Evolutionary conservation across 1,284 basidiomycete species (phyloP).

Genomic region (Volvariella surrecta): DNA sequence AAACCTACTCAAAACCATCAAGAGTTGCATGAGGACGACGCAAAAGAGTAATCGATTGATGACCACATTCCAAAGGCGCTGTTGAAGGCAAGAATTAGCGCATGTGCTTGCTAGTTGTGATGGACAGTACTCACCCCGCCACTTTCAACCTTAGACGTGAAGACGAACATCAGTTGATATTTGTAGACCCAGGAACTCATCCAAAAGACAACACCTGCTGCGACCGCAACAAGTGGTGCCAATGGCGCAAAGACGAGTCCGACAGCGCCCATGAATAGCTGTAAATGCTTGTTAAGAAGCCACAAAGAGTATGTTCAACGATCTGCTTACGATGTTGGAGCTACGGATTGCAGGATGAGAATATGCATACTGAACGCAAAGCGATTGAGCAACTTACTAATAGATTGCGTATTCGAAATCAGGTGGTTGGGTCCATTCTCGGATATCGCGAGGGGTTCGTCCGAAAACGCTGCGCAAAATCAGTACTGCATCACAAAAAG

Average conservation of each 20-base stretch:
- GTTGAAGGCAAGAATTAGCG: slow-evolving; percentile 8
- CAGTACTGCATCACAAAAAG: background rate
- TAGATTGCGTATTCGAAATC: slow-evolving; percentile 89
- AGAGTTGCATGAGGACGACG: slow-evolving; percentile 73
- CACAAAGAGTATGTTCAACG: background rate
- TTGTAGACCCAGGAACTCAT: slow-evolving; percentile 77
- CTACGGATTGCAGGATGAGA: slow-evolving; percentile 24
- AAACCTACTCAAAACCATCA: slow-evolving; percentile 82
- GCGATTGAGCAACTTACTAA: too few relatives aligned
- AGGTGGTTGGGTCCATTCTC: slow-evolving; percentile 94
- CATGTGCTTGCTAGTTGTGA: slow-evolving; percentile 2
- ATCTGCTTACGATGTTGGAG: slow-evolving; percentile 48
- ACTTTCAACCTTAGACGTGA: slow-evolving; percentile 79
- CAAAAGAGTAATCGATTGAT: slow-evolving; percentile 78
- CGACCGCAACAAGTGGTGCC: slow-evolving; percentile 79
- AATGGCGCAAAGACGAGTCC: slow-evolving; percentile 88
- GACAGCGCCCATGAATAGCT: slow-evolving; percentile 84
- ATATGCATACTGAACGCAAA: background rate
- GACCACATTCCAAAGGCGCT: slow-evolving; percentile 90
- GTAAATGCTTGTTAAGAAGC: slow-evolving; percentile 8
- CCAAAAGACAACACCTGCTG: slow-evolving; percentile 79
- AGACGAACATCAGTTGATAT: slow-evolving; percentile 93
- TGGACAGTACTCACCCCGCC: slow-evolving; percentile 63
- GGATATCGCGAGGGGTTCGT: slow-evolving; percentile 93
- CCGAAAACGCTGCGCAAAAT: slow-evolving; percentile 61